Percentiles rank a stretch among this genome's conserved stretches.
phyloP scores from a whole-genome alignment of 805 yeast species.

The Candida insectalens region DNA sequence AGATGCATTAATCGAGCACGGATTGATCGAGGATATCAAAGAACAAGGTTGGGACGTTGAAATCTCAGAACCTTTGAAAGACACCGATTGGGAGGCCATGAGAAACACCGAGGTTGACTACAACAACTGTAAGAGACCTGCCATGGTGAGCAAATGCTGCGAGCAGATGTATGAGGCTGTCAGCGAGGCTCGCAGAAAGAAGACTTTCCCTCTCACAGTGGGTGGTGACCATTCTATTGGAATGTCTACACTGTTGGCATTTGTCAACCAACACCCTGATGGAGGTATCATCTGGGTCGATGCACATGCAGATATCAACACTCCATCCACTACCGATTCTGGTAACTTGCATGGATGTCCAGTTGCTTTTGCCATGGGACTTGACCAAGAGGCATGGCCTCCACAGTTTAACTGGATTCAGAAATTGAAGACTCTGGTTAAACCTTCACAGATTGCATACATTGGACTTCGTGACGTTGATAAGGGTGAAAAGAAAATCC shows the following conservation, averaged over 20 bases:
- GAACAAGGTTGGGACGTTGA: constrained; percentile 64
- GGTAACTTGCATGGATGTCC: constrained; percentile 98
- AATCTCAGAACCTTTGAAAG: constrained; percentile 44
- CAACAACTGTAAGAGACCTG: constrained; percentile 58
- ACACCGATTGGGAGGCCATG: constrained; percentile 31
- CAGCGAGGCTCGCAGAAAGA: constrained; percentile 33
- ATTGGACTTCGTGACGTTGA: constrained; percentile 95
- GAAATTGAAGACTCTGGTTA: constrained; percentile 47
- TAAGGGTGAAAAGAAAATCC: constrained; percentile 66
- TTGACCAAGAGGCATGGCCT: constrained; percentile 59
- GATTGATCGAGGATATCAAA: constrained; percentile 53
- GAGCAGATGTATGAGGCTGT: constrained; percentile 55
- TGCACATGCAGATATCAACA: constrained; percentile 96
- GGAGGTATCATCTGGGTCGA: constrained; percentile 93
- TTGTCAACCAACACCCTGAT: constrained; percentile 69
- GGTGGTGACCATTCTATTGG: constrained; percentile 99
- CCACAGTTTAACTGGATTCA: constrained; percentile 64
- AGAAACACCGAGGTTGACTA: constrained; percentile 38
- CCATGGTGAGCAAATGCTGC: constrained; percentile 67
- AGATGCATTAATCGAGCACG: constrained; percentile 62
- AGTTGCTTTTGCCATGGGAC: constrained; percentile 80
- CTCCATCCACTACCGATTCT: constrained; percentile 70
- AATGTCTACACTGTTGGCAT: constrained; percentile 84
- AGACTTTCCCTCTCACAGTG: constrained; percentile 65
- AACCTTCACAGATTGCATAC: constrained; percentile 69